These are phyloP conservation scores for Citrullus amarus DNA, from an alignment of 306 rosid species.

Conservation along the genomic window DNA sequence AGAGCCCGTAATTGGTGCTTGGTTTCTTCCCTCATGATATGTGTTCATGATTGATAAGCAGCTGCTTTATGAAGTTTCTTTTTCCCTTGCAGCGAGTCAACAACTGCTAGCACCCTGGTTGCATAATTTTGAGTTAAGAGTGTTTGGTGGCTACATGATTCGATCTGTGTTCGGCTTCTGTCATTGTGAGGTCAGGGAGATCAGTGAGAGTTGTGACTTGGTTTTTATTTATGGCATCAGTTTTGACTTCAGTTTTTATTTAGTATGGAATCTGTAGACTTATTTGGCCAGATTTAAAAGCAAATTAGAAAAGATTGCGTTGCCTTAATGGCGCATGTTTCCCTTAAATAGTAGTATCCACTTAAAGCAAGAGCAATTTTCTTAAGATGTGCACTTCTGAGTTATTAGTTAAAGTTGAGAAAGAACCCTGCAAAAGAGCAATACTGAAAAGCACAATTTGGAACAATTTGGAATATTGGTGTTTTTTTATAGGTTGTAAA, in stretches of 20 bases:
- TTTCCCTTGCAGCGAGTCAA: slow-evolving; percentile 4
- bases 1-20: neutral
- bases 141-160: neutral
- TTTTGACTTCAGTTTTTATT: neutral
- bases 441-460: too few species aligned
- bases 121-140: neutral
- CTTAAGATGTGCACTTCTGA: too few species aligned
- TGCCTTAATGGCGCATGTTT: neutral
- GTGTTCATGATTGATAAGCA: slow-evolving; percentile 13
- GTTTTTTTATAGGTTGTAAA: too few species aligned
- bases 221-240: neutral
- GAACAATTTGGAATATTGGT: too few species aligned
- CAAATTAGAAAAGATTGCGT: neutral
- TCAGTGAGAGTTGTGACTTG: neutral
- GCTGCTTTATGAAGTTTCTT: neutral
- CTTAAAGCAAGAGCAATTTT: neutral
- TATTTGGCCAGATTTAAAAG: neutral
- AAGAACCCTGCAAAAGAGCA: too few species aligned
- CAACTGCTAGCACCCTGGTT: slow-evolving; percentile 13
- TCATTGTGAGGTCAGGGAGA: neutral
- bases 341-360: too few species aligned
- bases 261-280: neutral
- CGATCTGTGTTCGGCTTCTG: neutral
- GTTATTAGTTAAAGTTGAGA: too few species aligned
- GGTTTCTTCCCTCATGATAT: neutral